Percentiles rank a stretch among this genome's conserved stretches.
Evolutionary conservation across 108 stramenopile genomes (phyloP).

Genomic region (Aurantiochytrium sp.): DNA sequence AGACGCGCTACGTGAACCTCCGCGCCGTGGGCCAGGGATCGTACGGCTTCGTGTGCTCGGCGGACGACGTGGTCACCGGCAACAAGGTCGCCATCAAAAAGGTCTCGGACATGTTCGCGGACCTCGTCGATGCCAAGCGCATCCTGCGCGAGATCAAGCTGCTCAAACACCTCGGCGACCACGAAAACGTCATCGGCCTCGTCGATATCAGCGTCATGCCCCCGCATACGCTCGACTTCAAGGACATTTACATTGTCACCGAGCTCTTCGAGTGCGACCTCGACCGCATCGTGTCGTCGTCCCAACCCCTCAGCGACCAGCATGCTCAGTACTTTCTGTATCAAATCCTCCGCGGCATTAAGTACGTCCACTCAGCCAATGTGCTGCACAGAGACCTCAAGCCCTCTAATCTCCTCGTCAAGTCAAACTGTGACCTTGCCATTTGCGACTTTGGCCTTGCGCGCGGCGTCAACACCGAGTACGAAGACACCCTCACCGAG

Average conservation of each 20-base stretch:
- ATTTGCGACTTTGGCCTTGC: constrained; percentile 51
- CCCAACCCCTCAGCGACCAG: constrained; percentile 44
- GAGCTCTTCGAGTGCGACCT: constrained; percentile 49
- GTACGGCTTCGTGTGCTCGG: constrained; percentile 56
- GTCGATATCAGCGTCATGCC: constrained; percentile 56
- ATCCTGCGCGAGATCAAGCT: constrained; percentile 56
- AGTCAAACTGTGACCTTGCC: constrained; percentile 31
- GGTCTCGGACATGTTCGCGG: constrained; percentile 47
- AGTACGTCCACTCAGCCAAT: constrained; percentile 52
- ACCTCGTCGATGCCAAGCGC: constrained; percentile 60
- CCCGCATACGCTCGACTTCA: constrained; percentile 69
- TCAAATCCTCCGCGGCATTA: constrained; percentile 55
- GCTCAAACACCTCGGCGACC: constrained; percentile 43
- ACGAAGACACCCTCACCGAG: constrained; percentile 25
- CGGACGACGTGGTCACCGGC: constrained; percentile 44
- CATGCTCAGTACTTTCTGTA: constrained; percentile 59
- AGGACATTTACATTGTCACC: constrained; percentile 60
- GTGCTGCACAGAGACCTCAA: constrained; percentile 74
- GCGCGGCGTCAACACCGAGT: neutral
- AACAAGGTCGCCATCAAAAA: constrained; percentile 64
- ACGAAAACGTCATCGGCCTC: constrained; percentile 49
- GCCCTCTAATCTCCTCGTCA: constrained; percentile 88
- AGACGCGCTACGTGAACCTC: constrained; percentile 41
- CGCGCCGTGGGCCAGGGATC: constrained; percentile 53
- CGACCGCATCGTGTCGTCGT: constrained; percentile 23